A percentile compares a stretch with the other conserved stretches of the same genome.
Evolutionary conservation across 768 basidiomycete species (phyloP).

Genomic region (Cystofilobasidium capitatum): DNA sequence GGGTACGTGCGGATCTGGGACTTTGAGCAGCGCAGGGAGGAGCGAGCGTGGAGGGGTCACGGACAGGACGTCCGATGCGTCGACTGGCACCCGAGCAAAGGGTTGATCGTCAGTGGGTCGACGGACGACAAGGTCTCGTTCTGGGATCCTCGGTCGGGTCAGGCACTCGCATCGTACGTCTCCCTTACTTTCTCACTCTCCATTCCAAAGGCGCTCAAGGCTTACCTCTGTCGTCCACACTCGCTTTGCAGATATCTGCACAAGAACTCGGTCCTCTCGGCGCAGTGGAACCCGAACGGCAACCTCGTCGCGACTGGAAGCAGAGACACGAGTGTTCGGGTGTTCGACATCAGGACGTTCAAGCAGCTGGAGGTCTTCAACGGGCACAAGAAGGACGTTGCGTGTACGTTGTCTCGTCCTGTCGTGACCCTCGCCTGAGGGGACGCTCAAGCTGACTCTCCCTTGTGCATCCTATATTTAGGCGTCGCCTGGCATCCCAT

Average conservation of each 20-base stretch:
- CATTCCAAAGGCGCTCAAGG: not conserved
- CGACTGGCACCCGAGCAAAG: conserved; percentile 97
- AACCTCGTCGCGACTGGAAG: conserved; percentile 89
- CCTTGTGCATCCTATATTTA: conserved; percentile 35
- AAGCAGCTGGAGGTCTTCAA: conserved; percentile 84
- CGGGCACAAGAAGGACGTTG: conserved; percentile 97
- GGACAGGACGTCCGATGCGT: conserved; percentile 99
- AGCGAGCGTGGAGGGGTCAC: conserved; percentile 83
- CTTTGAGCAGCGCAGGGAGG: conserved; percentile 81
- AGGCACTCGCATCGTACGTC: conserved; percentile 74
- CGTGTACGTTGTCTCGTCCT: conserved; percentile 52
- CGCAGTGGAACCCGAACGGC: conserved; percentile 89
- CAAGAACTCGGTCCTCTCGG: conserved; percentile 90
- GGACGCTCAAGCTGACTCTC: not conserved
- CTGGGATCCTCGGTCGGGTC: conserved; percentile 94
- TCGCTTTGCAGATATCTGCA: conserved; percentile 64
- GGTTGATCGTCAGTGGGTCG: conserved; percentile 83
- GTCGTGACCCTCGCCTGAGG: not conserved
- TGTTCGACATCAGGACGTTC: conserved; percentile 97
- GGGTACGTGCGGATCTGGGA: conserved; percentile 90
- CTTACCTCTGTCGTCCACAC: not conserved
- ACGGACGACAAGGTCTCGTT: conserved; percentile 99
- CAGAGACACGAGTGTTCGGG: conserved; percentile 84
- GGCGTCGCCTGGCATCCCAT: conserved; percentile 93
- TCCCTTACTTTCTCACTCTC: not conserved